Percentiles rank a stretch among this genome's conserved stretches.
Evolutionary conservation across 1,284 basidiomycete species (phyloP).

Genomic region (Wallemia mellicola): DNA sequence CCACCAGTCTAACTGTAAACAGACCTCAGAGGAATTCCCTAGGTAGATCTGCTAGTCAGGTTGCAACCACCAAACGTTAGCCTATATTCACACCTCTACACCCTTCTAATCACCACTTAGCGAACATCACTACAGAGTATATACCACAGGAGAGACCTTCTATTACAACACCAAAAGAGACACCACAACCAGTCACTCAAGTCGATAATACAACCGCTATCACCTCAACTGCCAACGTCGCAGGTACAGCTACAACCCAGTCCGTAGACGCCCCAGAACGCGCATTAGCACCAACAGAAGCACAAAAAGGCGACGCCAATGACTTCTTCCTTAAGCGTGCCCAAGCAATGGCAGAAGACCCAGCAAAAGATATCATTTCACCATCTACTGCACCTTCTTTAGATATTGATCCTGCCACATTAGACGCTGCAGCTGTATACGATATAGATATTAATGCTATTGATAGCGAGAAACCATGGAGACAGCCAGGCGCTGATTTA

Average conservation of each 20-base stretch:
- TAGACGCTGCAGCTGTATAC: conserved; percentile 54
- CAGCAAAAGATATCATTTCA: neutral
- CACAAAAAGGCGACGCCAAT: neutral
- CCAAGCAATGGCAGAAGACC: neutral
- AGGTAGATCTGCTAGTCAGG: neutral
- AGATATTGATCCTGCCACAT: conserved; percentile 2
- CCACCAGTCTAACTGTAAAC: too few species aligned
- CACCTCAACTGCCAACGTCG: neutral
- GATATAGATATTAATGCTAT: conserved; percentile 61
- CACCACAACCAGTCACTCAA: neutral
- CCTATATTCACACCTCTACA: neutral
- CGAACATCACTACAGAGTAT: neutral
- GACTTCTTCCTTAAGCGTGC: neutral
- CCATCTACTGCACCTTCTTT: neutral
- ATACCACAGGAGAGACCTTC: neutral
- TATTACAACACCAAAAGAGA: neutral
- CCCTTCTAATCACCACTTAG: neutral
- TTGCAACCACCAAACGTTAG: neutral
- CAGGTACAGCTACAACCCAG: neutral
- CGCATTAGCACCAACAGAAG: neutral
- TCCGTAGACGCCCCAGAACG: neutral
- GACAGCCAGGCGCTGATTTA: conserved; percentile 67
- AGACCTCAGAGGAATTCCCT: neutral
- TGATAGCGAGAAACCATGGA: conserved; percentile 58
- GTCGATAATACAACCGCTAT: neutral